Evolutionary conservation across 2,329 filamentous ascomycete genomes (phyloP).

Genomic region (Cercospora sp.): DNA sequence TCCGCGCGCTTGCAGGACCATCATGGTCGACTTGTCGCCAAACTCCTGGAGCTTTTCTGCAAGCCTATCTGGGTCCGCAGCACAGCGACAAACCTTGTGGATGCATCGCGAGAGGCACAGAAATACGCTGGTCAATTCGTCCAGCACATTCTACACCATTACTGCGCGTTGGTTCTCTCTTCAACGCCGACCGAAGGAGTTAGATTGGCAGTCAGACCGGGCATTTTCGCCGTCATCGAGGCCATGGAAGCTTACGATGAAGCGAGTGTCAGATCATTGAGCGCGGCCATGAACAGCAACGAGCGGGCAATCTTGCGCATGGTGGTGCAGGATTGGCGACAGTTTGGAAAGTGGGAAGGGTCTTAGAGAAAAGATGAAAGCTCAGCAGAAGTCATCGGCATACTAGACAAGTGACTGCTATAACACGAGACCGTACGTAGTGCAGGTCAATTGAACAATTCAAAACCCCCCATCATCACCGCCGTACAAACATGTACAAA

Average conservation of each 20-base stretch:
- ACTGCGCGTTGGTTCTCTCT: slow-evolving; percentile 54
- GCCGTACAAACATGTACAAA: slow-evolving; percentile 1
- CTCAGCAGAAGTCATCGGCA: neutral
- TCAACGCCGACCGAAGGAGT: slow-evolving; percentile 53
- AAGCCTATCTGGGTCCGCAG: slow-evolving; percentile 56
- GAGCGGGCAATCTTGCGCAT: slow-evolving; percentile 55
- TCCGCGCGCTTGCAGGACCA: slow-evolving; percentile 32
- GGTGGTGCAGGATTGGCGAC: slow-evolving; percentile 54
- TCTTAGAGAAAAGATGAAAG: neutral
- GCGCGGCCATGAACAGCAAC: slow-evolving; percentile 53
- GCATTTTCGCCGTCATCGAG: slow-evolving; percentile 55
- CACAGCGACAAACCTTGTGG: slow-evolving; percentile 49
- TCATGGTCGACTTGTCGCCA: slow-evolving; percentile 54
- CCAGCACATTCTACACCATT: slow-evolving; percentile 59
- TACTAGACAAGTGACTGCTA: slow-evolving; percentile 2
- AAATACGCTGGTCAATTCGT: slow-evolving; percentile 59
- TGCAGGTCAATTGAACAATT: neutral
- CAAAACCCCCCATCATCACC: neutral
- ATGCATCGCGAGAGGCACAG: slow-evolving; percentile 60
- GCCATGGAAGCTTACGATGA: slow-evolving; percentile 48
- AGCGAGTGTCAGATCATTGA: slow-evolving; percentile 53
- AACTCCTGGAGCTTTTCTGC: slow-evolving; percentile 60
- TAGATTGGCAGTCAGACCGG: slow-evolving; percentile 54
- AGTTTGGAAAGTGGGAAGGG: slow-evolving; percentile 39
- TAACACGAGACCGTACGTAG: neutral